These are phyloP conservation scores for Arabidopsis arenosa DNA, from an alignment of 345 rosid species.

Conservation along the genomic window DNA sequence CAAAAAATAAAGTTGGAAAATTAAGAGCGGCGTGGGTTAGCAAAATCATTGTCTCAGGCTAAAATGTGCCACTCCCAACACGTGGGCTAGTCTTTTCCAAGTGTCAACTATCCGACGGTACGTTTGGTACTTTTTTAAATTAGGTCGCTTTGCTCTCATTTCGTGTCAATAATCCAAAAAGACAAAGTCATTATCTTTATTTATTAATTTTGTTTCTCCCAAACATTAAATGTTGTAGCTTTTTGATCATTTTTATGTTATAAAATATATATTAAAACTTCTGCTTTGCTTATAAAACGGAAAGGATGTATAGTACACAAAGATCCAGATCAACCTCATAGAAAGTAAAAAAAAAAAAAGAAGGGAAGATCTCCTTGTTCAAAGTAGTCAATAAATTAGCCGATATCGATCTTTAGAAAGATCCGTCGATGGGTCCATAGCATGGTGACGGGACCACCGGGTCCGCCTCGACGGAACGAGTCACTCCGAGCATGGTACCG, in stretches of 20 bases:
- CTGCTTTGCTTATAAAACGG: constrained; percentile 28
- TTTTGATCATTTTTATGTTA: neutral
- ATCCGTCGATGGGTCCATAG: neutral
- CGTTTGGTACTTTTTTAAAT: constrained; percentile 10
- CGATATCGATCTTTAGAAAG: neutral
- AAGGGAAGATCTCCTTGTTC: neutral
- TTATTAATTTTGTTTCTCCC: neutral
- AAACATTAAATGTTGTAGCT: neutral
- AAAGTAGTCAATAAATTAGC: neutral
- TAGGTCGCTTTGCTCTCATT: constrained; percentile 29
- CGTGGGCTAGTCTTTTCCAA: constrained; percentile 15
- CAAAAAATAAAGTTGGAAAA: neutral
- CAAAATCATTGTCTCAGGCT: constrained; percentile 37
- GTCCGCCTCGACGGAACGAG: neutral
- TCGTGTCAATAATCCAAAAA: constrained; percentile 38
- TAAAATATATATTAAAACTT: neutral
- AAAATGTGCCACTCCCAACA: constrained; percentile 26
- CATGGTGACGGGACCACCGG: neutral
- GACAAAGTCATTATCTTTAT: constrained; percentile 7
- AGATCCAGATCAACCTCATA: constrained; percentile 15
- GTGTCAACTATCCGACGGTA: constrained; percentile 38
- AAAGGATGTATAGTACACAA: neutral
- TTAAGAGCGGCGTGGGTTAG: constrained; percentile 37
- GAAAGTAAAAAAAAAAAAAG: neutral
- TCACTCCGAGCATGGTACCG: constrained; percentile 21